Evolutionary conservation across 2,329 filamentous ascomycete species (phyloP).

Genomic region (Leptographium galeiforme): DNA sequence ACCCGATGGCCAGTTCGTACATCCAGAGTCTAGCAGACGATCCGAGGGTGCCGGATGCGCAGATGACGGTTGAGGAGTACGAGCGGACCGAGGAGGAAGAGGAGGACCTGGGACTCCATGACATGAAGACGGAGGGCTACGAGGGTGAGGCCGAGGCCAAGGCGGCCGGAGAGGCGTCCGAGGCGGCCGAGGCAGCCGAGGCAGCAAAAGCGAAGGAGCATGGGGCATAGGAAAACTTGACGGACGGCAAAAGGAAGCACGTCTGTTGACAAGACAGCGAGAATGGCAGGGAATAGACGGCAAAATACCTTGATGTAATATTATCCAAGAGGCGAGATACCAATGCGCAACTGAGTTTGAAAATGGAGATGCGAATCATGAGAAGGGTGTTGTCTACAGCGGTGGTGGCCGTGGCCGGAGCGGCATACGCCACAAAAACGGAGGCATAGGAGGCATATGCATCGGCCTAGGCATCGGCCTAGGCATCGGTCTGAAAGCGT

Average conservation of each 20-base stretch:
- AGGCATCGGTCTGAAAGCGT: neutral
- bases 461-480: no score
- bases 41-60: slow-evolving; percentile 54
- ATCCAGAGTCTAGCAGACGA: slow-evolving; percentile 79
- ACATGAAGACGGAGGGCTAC: slow-evolving; percentile 90
- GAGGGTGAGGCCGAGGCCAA: slow-evolving; percentile 36
- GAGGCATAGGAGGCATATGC: no score
- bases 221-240: neutral
- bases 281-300: neutral
- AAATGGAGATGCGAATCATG: no score
- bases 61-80: slow-evolving; percentile 73
- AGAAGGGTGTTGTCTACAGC: no score
- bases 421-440: neutral
- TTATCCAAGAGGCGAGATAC: neutral
- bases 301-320: neutral
- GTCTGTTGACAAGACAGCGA: neutral
- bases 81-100: slow-evolving; percentile 81
- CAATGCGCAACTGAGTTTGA: no score
- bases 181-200: neutral
- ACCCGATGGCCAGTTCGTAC: slow-evolving; percentile 86
- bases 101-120: slow-evolving; percentile 77
- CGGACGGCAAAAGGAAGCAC: neutral
- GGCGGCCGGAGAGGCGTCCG: neutral
- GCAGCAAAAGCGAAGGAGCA: neutral
- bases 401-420: neutral